These are phyloP conservation scores for Cyberlindnera suaveolens DNA, from an alignment of 805 yeast species.

Conservation along the genomic window DNA sequence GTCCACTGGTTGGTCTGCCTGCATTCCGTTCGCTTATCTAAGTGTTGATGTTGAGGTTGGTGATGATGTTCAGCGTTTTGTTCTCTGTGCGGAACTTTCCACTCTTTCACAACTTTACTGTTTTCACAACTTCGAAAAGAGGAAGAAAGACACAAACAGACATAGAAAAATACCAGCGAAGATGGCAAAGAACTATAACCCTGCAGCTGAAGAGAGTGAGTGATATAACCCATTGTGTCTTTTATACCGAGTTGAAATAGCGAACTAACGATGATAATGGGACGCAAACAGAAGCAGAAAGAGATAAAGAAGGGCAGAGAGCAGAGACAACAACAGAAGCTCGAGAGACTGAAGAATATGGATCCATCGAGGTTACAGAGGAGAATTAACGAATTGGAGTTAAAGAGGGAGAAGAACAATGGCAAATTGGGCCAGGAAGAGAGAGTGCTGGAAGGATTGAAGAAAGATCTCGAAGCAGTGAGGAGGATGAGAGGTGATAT, in stretches of 20 bases:
- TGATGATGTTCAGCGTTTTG: not conserved
- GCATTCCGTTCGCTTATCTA: slow-evolving; percentile 2
- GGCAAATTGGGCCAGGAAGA: slow-evolving; percentile 33
- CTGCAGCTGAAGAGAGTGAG: slow-evolving; percentile 16
- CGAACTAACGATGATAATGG: slow-evolving; percentile 4
- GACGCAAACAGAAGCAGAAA: slow-evolving; percentile 22
- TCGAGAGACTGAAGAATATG: slow-evolving; percentile 19
- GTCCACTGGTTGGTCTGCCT: slow-evolving; percentile 18
- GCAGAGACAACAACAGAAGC: slow-evolving; percentile 16
- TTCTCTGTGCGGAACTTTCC: not conserved
- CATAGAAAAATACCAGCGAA: not conserved
- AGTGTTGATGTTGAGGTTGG: not conserved
- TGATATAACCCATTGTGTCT: not conserved
- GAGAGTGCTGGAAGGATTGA: slow-evolving; percentile 27
- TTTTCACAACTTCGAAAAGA: too few species aligned
- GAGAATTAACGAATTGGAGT: slow-evolving; percentile 21
- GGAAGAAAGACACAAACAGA: too few species aligned
- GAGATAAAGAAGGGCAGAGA: slow-evolving; percentile 23
- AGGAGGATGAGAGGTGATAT: slow-evolving; percentile 19
- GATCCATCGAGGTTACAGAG: slow-evolving; percentile 20
- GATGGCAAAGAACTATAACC: slow-evolving; percentile 10
- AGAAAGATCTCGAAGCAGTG: slow-evolving; percentile 36
- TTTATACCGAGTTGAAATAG: too few species aligned
- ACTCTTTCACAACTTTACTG: too few species aligned
- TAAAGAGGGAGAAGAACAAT: slow-evolving; percentile 24